Evolutionary conservation across 2,329 filamentous ascomycete species (phyloP).

Genomic region (Paracorniculantispora psalliotae): DNA sequence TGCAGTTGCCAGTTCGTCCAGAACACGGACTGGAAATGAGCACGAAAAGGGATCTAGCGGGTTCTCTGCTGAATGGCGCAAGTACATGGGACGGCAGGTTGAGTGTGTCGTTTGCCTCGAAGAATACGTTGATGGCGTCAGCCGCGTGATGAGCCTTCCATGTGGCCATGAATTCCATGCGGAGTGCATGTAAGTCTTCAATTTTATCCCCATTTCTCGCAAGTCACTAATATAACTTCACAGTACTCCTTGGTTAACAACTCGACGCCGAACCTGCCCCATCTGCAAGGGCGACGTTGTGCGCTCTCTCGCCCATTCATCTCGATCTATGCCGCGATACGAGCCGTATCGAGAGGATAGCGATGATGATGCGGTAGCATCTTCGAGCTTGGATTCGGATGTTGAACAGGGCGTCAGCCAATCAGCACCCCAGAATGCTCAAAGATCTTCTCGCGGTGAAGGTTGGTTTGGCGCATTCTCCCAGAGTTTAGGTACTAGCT

Average conservation of each 20-base stretch:
- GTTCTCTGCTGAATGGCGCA: conserved; percentile 53
- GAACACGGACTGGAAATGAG: conserved; percentile 29
- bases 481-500: background rate
- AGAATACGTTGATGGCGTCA: conserved; percentile 92
- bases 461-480: conserved; percentile 10
- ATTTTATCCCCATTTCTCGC: too few relatives aligned
- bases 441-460: background rate
- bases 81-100: conserved; percentile 63
- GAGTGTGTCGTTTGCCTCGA: conserved; percentile 97
- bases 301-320: conserved; percentile 53
- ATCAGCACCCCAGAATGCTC: conserved; percentile 19
- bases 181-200: conserved; percentile 94
- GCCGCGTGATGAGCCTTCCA: conserved; percentile 91
- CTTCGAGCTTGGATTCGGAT: conserved; percentile 31
- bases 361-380: conserved; percentile 38
- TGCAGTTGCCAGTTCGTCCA: conserved; percentile 29
- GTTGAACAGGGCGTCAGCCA: conserved; percentile 37
- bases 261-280: conserved; percentile 89
- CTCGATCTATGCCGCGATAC: conserved; percentile 47
- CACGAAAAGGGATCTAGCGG: conserved; percentile 44
- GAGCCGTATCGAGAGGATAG: conserved; percentile 52
- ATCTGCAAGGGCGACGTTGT: conserved; percentile 99
- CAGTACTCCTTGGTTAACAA: conserved; percentile 95
- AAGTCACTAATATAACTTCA: background rate
- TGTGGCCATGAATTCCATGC: conserved; percentile 98